Percentiles rank a stretch among this genome's conserved stretches.
Conservation (phyloP, 2,329 filamentous ascomycete genomes). For the Ophiostoma perfectum region DNA sequence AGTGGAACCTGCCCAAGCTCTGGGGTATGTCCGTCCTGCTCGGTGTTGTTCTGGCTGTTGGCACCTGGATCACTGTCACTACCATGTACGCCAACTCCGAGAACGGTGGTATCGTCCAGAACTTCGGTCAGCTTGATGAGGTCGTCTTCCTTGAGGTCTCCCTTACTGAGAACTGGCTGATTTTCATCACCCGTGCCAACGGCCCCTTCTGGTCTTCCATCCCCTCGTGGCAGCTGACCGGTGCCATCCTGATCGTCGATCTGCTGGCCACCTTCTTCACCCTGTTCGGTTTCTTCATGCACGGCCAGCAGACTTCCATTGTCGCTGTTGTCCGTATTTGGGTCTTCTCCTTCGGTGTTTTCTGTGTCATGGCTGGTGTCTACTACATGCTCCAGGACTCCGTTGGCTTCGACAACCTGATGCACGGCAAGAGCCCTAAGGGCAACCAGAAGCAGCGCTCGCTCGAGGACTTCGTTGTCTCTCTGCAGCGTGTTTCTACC, state of each 20-base stretch:
- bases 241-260: constrained; percentile 76
- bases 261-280: constrained; percentile 80
- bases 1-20: constrained; percentile 91
- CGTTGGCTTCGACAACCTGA: constrained; percentile 79
- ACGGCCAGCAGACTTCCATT: constrained; percentile 59
- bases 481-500: constrained; percentile 81
- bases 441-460: constrained; percentile 76
- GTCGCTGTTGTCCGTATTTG: constrained; percentile 83
- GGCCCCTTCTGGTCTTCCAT: constrained; percentile 88
- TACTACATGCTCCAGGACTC: constrained; percentile 81
- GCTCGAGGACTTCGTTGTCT: constrained; percentile 86
- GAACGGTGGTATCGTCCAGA: constrained; percentile 81
- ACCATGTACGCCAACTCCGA: constrained; percentile 68
- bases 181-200: constrained; percentile 92
- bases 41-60: constrained; percentile 71
- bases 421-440: constrained; percentile 84
- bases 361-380: constrained; percentile 64
- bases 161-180: constrained; percentile 90
- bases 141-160: constrained; percentile 87
- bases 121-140: constrained; percentile 74
- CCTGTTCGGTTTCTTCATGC: constrained; percentile 76
- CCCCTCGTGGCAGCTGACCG: constrained; percentile 76
- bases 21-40: constrained; percentile 89
- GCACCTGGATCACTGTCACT: constrained; percentile 84
- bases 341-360: constrained; percentile 86